Conservation (phyloP, 2,329 filamentous ascomycete species). For the Pseudofabraea citricarpa region DNA sequence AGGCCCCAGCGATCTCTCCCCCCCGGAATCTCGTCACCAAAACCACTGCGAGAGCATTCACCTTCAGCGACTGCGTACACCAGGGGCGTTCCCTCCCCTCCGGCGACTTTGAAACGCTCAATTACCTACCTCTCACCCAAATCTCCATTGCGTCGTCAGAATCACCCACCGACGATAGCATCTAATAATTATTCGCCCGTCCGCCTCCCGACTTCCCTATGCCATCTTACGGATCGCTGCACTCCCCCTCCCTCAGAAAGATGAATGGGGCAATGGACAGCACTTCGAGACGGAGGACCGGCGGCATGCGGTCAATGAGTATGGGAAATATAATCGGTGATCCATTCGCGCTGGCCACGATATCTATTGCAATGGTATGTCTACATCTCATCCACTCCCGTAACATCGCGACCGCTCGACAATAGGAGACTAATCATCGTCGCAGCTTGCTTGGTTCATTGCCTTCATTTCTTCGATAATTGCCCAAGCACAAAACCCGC, state of each 20-base stretch:
- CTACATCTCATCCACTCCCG: background rate
- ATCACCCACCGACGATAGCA: no score
- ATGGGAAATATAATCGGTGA: conserved; percentile 91
- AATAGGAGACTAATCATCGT: conserved; percentile 18
- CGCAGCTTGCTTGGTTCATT: conserved; percentile 90
- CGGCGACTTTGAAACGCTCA: conserved; percentile 15
- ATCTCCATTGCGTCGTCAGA: no score
- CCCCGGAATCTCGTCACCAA: no score
- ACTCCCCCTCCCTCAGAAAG: conserved; percentile 72
- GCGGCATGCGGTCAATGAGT: conserved; percentile 55
- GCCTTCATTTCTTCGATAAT: conserved; percentile 84
- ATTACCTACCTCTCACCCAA: no score
- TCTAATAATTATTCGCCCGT: no score
- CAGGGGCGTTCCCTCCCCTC: conserved; percentile 4
- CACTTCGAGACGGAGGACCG: conserved; percentile 40
- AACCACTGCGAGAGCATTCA: no score
- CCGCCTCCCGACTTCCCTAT: conserved; percentile 39
- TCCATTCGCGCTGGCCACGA: conserved; percentile 89
- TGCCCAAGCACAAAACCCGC: conserved; percentile 45
- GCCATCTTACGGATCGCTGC: conserved; percentile 69
- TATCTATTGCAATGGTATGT: conserved; percentile 85
- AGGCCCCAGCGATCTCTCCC: conserved; percentile 6
- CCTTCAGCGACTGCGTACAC: conserved; percentile 1
- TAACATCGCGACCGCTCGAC: conserved; percentile 6
- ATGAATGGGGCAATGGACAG: conserved; percentile 68